These are phyloP conservation scores for Yamadazyma dendronema DNA, from an alignment of 1,139 yeast genomes.

Conservation along the genomic window DNA sequence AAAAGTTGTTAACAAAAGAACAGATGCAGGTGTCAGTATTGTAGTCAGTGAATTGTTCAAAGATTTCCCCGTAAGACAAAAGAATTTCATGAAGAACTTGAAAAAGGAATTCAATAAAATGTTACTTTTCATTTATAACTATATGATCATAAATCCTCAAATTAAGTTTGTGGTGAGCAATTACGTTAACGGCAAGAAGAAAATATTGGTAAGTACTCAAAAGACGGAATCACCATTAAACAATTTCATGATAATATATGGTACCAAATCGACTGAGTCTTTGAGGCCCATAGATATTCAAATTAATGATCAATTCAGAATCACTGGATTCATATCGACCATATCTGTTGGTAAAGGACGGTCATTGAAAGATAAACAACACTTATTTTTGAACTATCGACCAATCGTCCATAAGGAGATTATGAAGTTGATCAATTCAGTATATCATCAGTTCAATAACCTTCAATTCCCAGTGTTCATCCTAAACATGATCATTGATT, in stretches of 20 bases:
- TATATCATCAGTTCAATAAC: slow-evolving; percentile 67
- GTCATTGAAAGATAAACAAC: slow-evolving; percentile 70
- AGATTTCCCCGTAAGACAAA: slow-evolving; percentile 70
- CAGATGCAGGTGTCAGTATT: slow-evolving; percentile 55
- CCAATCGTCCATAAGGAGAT: slow-evolving; percentile 66
- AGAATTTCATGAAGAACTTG: slow-evolving; percentile 65
- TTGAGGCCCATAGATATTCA: slow-evolving; percentile 46
- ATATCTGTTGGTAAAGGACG: slow-evolving; percentile 73
- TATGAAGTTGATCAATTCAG: slow-evolving; percentile 64
- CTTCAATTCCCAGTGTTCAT: slow-evolving; percentile 75
- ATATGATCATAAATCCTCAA: slow-evolving; percentile 59
- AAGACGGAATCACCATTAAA: slow-evolving; percentile 44
- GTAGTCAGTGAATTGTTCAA: slow-evolving; percentile 52
- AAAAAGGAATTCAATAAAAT: slow-evolving; percentile 74
- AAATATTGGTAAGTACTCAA: slow-evolving; percentile 47
- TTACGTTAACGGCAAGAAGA: slow-evolving; percentile 47
- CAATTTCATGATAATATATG: slow-evolving; percentile 67
- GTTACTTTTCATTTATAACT: slow-evolving; percentile 59
- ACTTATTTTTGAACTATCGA: slow-evolving; percentile 67
- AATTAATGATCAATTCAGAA: slow-evolving; percentile 24
- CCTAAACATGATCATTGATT: slow-evolving; percentile 54
- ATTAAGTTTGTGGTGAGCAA: slow-evolving; percentile 62
- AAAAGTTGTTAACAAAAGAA: slow-evolving; percentile 45
- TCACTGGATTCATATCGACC: slow-evolving; percentile 68
- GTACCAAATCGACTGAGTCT: slow-evolving; percentile 61